Evolutionary conservation across 2,329 filamentous ascomycete genomes (phyloP), one percentile per base, ranked within the genome.

Genomic region (Cladosporium sp.): DNA sequence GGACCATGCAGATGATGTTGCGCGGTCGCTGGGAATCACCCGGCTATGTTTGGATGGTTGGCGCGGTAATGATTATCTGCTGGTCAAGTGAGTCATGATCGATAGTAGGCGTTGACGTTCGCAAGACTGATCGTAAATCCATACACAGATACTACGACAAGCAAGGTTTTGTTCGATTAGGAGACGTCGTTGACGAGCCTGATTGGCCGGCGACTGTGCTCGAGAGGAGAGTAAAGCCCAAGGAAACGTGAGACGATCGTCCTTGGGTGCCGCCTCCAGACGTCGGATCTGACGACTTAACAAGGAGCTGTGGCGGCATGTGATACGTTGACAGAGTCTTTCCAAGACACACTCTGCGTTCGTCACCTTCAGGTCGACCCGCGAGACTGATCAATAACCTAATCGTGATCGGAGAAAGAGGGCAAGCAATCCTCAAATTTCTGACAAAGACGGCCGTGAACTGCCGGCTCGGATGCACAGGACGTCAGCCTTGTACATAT

Each of bases 21-120:
- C 38, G 2, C 19, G 30, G 7, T 39, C 45, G 5, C 11, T 51
- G 14, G 61, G 56, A 2, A 20, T 65, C 17, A 22, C 19, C 7
- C 51, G 62, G 11, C 20, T 65, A 5, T 64, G 60, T n/a, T 34
- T 65, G 17, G 64, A 64, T 51, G 64, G 62, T 14, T 65, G 36
- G 36, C 47, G 52, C 7, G 64, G 62, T 14, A 64, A 65, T 45
- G 57, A 59, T 14, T 37, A 61, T 14, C 58, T 63, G 47, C 39
- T 64, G 34, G 59, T 64, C 2, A 59, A 55, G 62, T 64, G 30
- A 60, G 63, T 58, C 17, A 8, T n/a, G 19, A 1, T 45, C 11
- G 5, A n/a, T 19, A 2, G 12, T 8, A 17, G 14, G 34, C 15
- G 22, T 14, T 56, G 50, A 20, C 1, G 15, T 14, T 43, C 38